Percentiles rank a stretch among this genome's conserved stretches.
Conservation (phyloP, 2,329 filamentous ascomycete genomes). For the Orbilia oligospora region DNA sequence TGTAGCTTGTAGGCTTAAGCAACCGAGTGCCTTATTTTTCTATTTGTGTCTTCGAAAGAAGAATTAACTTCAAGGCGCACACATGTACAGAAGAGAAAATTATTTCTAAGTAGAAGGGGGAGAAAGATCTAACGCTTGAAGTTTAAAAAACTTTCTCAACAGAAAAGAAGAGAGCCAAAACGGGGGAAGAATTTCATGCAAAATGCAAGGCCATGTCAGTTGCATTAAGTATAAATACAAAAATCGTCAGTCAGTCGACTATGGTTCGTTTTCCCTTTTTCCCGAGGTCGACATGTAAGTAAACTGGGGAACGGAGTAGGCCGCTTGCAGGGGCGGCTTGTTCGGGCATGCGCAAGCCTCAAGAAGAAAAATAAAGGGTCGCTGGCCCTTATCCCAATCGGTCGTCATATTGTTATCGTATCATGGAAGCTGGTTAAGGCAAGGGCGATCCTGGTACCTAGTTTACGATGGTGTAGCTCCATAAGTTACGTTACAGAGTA, state of each 20-base stretch:
- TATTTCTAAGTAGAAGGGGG: not conserved
- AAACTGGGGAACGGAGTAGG: constrained; percentile 17
- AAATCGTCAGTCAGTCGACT: constrained; percentile 5
- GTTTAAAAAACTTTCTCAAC: constrained; percentile 46
- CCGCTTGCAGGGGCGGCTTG: constrained; percentile 39
- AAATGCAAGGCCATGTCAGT: constrained; percentile 55
- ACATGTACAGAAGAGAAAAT: not conserved
- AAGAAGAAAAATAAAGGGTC: not conserved
- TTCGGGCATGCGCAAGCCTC: constrained; percentile 39
- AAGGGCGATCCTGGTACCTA: constrained; percentile 2
- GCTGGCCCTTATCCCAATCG: constrained; percentile 37
- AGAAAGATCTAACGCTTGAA: constrained; percentile 5
- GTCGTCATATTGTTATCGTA: constrained; percentile 39
- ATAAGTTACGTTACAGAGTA: too few relatives aligned
- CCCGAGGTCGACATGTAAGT: constrained; percentile 20
- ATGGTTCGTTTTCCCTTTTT: constrained; percentile 35
- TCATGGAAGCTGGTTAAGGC: constrained; percentile 3
- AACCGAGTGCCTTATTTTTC: not conserved
- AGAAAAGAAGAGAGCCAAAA: constrained; percentile 10
- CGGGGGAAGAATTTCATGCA: constrained; percentile 18
- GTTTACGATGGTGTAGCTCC: not conserved
- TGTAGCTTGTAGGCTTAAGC: constrained; percentile 6
- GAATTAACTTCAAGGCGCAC: constrained; percentile 9
- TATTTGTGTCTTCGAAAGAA: constrained; percentile 14
- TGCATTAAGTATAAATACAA: constrained; percentile 45